phyloP scores from a whole-genome alignment of 1,284 basidiomycete species.

The Trametes versicolor region DNA sequence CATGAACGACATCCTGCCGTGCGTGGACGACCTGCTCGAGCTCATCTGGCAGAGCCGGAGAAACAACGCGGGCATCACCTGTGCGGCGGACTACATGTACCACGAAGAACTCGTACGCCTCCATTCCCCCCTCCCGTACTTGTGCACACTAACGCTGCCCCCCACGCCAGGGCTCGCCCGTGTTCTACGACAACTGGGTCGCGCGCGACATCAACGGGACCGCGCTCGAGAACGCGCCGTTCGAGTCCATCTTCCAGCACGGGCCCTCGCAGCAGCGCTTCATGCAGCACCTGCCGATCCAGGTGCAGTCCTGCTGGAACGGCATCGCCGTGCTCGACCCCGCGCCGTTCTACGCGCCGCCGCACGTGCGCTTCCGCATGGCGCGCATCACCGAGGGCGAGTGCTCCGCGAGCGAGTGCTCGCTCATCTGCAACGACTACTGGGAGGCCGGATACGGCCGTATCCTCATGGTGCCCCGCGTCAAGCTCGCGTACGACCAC shows the following conservation, averaged over 20 bases:
- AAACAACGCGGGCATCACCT: conserved; percentile 96
- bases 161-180: conserved; percentile 70
- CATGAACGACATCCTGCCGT: conserved; percentile 98
- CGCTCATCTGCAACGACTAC: conserved; percentile 95
- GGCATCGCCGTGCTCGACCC: conserved; percentile 94
- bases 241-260: conserved; percentile 93
- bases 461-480: conserved; percentile 95
- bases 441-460: conserved; percentile 93
- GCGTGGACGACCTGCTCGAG: conserved; percentile 94
- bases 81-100: conserved; percentile 98
- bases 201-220: conserved; percentile 97
- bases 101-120: conserved; percentile 86
- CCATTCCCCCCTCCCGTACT: not conserved
- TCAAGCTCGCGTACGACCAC: conserved; percentile 93
- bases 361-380: conserved; percentile 94
- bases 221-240: conserved; percentile 95
- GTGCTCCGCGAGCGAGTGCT: conserved; percentile 94
- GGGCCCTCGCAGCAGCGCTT: conserved; percentile 79
- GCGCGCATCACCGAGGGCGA: conserved; percentile 84
- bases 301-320: conserved; percentile 98
- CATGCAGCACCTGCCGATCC: conserved; percentile 90
- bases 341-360: conserved; percentile 89
- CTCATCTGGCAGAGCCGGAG: conserved; percentile 92
- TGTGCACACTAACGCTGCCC: too few relatives aligned
- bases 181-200: conserved; percentile 99